Base-by-base conservation (phyloP, 495 filamentous ascomycete genomes). In the Cercophora samala region DNA sequence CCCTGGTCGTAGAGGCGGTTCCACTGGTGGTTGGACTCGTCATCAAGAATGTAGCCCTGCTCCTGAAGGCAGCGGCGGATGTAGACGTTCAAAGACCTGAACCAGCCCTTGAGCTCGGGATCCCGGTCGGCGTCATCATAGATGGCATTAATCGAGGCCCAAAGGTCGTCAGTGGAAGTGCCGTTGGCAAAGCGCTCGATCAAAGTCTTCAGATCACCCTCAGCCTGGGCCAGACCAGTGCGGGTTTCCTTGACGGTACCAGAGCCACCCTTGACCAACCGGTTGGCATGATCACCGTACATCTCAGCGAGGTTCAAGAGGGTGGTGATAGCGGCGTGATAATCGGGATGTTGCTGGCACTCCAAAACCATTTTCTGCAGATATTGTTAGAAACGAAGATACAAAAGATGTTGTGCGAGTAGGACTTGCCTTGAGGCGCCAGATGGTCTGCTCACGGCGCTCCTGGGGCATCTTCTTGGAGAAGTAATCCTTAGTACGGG, bases 131-230 rank as follows among this genome's bases (percentile, higher is more conserved):
- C 91, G 80, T 97, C 93, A n/a, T 82, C 78, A 79, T 98, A 99
- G 68, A 99, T 88, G 64, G 83, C 85, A 72, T 96, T 90, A 75
- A 99, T 88, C 1, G 94, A 87, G 56, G 90, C 90, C 76, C 96
- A 90, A 46, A 98, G 78, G 75, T 96, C 92, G 68, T 96, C 90
- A 52, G 86, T 82, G 1, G 93, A 97, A 8, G 95, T 99, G 75
- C 87, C 89, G 78, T 98, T 98, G 74, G 95, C 95, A 70, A 97
- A 98, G 58, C 95, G 89, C 82, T 99, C 96, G 67, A 98, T 87
- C 21, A 99, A 84, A 17, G 86, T 90, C 91, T 88, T 92, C 62
- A 99, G 82, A 72, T 96, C 89, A 76, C 85, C 83, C 77, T 97
- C 92, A 42, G 92, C 93, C 26, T 80, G 80, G 62, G 85, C 76